Evolutionary conservation across 2,329 filamentous ascomycete species (phyloP), one percentile per base, ranked within the genome.

Genomic region (Knoxdaviesia capensis): DNA sequence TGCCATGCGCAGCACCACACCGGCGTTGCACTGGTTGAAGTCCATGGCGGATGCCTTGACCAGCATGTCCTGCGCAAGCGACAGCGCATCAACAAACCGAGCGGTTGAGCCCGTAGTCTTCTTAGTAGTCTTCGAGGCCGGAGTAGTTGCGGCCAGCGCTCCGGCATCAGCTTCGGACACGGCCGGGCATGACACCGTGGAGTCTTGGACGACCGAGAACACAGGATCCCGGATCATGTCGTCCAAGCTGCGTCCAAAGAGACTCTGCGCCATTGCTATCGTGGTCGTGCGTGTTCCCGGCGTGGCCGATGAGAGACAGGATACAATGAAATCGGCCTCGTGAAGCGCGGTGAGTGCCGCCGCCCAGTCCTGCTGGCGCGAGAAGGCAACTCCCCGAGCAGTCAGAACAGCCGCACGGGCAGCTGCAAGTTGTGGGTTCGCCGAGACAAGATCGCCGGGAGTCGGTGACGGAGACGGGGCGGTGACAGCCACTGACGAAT

Each of bases 151-250:
- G 10, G 46, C 41, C 6, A 39, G 35, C 31, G 44, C 44, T 6
- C 42, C 41, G 38, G 41, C 35, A n/a, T 41, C 44, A 7, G 42
- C 37, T 41, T 52, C 63, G 10, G 62, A 61, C 34, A 88, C 65
- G 0, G 83, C 77, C 1, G 87, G 85, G 45, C 88, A 80, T 0
- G 86, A 92, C 30, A 94, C 77, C 0, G 86, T 94, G 1, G 90
- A 94, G 52, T 98, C 90, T 38, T 88, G 83, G 10, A 96, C 70
- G 7, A 88, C 81, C 11, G 84, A 92, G 56, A 88, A 92, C 4
- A 90, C 80, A 3, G 87, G 78, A 56, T 94, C 83, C 5, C 71
- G 69, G 8, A 77, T 70, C 64, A 94, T 82, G 51, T 79, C 69
- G 39, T 79, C 73, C 51, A 80, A 66, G 47, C 77, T 80, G 55